These are phyloP conservation scores for Ophiostoma perfectum DNA, from an alignment of 2,329 filamentous ascomycete species.

Conservation along the genomic window DNA sequence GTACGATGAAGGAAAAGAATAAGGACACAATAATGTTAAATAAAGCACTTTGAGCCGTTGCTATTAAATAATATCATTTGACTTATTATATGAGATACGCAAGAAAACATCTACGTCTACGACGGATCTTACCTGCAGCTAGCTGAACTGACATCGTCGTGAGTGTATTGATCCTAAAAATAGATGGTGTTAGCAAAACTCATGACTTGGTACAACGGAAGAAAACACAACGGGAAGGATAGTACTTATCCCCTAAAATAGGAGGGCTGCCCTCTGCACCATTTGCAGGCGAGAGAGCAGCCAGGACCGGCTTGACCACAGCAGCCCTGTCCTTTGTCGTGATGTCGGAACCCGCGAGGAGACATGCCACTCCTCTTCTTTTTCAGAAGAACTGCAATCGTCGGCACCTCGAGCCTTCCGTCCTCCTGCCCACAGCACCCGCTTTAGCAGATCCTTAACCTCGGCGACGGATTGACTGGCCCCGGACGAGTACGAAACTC, in stretches of 20 bases:
- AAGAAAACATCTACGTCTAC: too few species aligned
- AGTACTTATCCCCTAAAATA: slow-evolving; percentile 47
- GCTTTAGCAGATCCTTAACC: background rate
- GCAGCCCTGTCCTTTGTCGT: slow-evolving; percentile 35
- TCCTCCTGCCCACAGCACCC: background rate
- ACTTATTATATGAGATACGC: too few species aligned
- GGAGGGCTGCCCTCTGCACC: slow-evolving; percentile 46
- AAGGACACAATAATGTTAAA: background rate
- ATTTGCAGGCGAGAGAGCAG: slow-evolving; percentile 46
- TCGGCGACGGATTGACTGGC: slow-evolving; percentile 24
- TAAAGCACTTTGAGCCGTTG: too few species aligned
- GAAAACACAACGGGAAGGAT: background rate
- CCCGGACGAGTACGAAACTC: slow-evolving; percentile 84
- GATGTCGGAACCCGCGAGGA: background rate
- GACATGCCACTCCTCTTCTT: background rate
- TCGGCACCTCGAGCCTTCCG: background rate
- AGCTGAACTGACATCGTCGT: too few species aligned
- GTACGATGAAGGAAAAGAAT: background rate
- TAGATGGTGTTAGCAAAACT: slow-evolving; percentile 8
- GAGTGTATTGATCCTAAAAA: background rate
- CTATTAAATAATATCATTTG: too few species aligned
- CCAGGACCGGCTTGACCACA: slow-evolving; percentile 41
- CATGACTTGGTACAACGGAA: background rate
- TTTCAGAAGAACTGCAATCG: slow-evolving; percentile 12
- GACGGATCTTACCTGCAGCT: too few species aligned